Conservation (phyloP, 75 land plant genomes). For the Pinus tabuliformis region DNA sequence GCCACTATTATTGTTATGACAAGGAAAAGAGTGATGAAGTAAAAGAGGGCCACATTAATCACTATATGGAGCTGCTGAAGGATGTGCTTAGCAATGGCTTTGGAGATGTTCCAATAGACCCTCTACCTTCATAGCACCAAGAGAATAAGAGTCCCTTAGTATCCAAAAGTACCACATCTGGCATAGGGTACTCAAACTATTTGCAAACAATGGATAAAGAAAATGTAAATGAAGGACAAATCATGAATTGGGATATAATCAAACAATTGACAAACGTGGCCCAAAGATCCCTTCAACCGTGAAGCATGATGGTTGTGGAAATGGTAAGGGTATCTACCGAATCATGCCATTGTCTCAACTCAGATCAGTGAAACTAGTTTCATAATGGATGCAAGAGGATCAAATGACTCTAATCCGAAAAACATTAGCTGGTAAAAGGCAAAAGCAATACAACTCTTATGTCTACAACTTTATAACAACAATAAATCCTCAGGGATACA, state of each 20-base stretch:
- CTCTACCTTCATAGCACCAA: neutral
- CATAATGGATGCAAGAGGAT: constrained; percentile 25
- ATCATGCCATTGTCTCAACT: constrained; percentile 15
- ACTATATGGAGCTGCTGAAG: neutral
- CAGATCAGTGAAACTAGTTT: constrained; percentile 50
- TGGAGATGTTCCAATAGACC: no score
- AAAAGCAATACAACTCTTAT: constrained; percentile 56
- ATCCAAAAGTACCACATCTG: neutral
- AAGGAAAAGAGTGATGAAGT: constrained; percentile 50
- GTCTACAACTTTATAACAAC: constrained; percentile 31
- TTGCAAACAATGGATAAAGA: neutral
- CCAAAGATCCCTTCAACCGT: no score
- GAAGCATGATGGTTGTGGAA: no score
- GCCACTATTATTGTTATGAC: constrained; percentile 20
- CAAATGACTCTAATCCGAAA: constrained; percentile 12
- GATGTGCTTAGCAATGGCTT: no score
- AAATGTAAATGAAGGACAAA: neutral
- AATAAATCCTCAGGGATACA: constrained; percentile 58
- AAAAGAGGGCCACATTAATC: neutral
- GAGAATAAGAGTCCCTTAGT: neutral
- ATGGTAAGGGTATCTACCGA: no score
- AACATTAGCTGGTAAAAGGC: constrained; percentile 46
- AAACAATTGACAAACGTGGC: no score
- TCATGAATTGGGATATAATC: no score
- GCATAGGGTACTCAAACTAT: neutral